Percentiles rank a stretch among this genome's conserved stretches.
Conservation (phyloP, 2,329 filamentous ascomycete species). For the Plenodomus biglobosus region DNA sequence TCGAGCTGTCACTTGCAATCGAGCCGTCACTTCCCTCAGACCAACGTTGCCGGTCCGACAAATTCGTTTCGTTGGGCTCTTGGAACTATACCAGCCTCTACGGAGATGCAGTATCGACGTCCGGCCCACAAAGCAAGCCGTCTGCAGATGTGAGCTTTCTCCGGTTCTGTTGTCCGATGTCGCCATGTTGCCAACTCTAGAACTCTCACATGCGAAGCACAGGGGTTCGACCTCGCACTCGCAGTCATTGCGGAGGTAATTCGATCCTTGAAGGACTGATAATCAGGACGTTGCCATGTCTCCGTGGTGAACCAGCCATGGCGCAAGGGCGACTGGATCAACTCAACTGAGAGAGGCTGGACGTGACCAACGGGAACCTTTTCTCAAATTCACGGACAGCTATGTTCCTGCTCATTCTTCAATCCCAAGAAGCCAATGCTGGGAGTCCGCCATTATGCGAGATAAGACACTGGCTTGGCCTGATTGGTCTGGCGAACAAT, state of each 20-base stretch:
- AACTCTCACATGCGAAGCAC: neutral
- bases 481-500: conserved; percentile 18
- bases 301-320: neutral
- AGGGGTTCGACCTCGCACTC: neutral
- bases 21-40: neutral
- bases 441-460: conserved; percentile 42
- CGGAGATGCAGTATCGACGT: neutral
- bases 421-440: neutral
- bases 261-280: neutral
- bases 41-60: neutral
- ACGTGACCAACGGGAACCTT: neutral
- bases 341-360: neutral
- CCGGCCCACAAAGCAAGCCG: neutral
- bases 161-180: neutral
- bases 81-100: neutral
- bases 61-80: neutral
- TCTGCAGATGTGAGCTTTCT: neutral
- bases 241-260: neutral
- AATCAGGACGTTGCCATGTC: neutral
- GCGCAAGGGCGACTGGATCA: neutral
- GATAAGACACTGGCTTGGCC: conserved; percentile 27
- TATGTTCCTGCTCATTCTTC: neutral
- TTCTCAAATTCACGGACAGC: neutral
- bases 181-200: neutral
- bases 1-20: neutral